Base-by-base conservation (phyloP, 768 basidiomycete species). In the Pleurotus djamor region DNA sequence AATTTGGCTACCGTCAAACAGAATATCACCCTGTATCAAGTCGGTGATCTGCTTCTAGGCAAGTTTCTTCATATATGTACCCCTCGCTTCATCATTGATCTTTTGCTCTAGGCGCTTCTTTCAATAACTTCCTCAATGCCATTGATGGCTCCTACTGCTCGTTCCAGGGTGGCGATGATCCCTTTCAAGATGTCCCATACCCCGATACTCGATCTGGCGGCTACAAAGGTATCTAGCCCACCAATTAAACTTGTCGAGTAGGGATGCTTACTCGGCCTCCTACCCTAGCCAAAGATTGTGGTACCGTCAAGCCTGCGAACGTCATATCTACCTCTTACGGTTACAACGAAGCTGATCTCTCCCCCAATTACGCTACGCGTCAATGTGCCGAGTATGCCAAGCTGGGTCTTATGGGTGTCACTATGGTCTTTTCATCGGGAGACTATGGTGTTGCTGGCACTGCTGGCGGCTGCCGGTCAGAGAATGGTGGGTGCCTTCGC, bases 391-490 rank as follows among this genome's bases (percentile, higher is more conserved):
- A 82, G 62, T 78, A 76, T 59, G 85, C 81, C 0, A 76, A 79
- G 67, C 82, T 89, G 37, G 86, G 86, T 21, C 71, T 81, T 17
- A 80, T 87, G 56, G 88, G 88, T 13, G 75, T 83, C 13, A 82
- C 84, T 4, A 59, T 89, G 4, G 65, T 84, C 34, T 85, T 86
- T 69, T 76, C 79, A 38, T 83, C 83, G 36, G 87, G 88, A 9
- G 87, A 89, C 55, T 65, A 69, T 5, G 87, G 87, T 21, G 86
- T 86, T 21, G 73, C 69, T 45, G 76, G 76, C 14, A 72, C 74
- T 61, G 60, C 67, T 16, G 72, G 67, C 3, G 51, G 69, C 3
- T 76, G 77, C 58, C 64, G 77, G 13, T 73, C 80, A 17, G 79
- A 83, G 50, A 67, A 78, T 48, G 81, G 84, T 64, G 62, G 36